Base-by-base conservation (phyloP, 495 filamentous ascomycete species). In the Cercophora sp. region DNA sequence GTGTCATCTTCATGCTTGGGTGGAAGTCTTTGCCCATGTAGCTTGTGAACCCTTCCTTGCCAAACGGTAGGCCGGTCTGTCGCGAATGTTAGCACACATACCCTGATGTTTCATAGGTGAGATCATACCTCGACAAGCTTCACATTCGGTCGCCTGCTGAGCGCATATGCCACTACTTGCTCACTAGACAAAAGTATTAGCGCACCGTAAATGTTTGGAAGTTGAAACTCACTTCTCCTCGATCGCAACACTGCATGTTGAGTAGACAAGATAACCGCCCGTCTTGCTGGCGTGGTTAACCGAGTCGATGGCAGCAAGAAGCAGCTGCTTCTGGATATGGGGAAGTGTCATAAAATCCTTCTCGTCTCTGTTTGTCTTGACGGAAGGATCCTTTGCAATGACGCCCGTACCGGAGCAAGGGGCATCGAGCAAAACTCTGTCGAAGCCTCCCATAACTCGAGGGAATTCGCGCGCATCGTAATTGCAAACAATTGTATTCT, bases 331-430 rank as follows among this genome's bases (percentile, higher is more conserved):
- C 64, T 98, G 93, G 52, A 89, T 81, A 66, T 97, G 92, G 0
- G 93, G 94, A 27, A 98, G 82, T 55, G 80, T 76, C 61, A 94
- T 79, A 75, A 98, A 97, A 63, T 98, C 93, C 54, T 85, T 85
- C 65, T 93, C 89, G 15, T 87, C 90, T 74, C 96, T 97, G 76
- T 95, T 96, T 5, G 92, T 97, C 78, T 98, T 98, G 29, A 98
- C 88, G 39, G 85, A 85, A 1, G 92, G 80, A 64, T 98, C 93
- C 71, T 98, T 98, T 47, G 88, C 85, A 57, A 98, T 97, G 63
- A 98, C 94, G 40, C 75, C 75, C n/a, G 74, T 78, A 48, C 46
- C 74, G 3, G 74, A 70, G 61, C 73, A 78, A 10, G 75, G 74
- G 6, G 69, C 69, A 59, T 72, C 69, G 39, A 72, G 59, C 15